Conservation (phyloP, 2,329 filamentous ascomycete species). For the Fusarium nygamai region DNA sequence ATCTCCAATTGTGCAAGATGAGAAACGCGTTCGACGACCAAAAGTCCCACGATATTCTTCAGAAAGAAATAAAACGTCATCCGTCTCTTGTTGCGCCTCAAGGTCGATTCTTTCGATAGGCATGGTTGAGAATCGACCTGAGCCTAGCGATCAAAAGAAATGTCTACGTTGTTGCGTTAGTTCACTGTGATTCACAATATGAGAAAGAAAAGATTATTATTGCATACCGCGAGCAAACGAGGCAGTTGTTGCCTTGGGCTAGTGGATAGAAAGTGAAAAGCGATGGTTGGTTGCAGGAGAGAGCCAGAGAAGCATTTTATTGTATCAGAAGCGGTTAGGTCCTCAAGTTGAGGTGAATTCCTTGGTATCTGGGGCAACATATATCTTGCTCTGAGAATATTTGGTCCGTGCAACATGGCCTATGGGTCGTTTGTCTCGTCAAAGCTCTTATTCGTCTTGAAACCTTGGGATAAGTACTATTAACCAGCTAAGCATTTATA, state of each 20-base stretch:
- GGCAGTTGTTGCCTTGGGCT: not conserved
- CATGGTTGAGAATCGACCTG: slow-evolving; percentile 9
- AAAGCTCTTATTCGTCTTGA: not conserved
- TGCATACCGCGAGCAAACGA: not conserved
- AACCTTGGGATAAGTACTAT: not conserved
- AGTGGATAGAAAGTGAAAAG: not conserved
- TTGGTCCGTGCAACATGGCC: not conserved
- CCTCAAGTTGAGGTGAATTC: not conserved
- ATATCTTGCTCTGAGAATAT: not conserved
- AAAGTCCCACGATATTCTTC: not conserved
- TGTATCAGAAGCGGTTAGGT: not conserved
- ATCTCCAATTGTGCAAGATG: slow-evolving; percentile 40
- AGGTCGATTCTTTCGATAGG: slow-evolving; percentile 1
- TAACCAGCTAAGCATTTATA: not conserved
- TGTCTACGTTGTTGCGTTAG: slow-evolving; percentile 10
- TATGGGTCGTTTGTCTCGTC: not conserved
- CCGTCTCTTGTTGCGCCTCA: slow-evolving; percentile 1
- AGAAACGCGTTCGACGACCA: slow-evolving; percentile 9
- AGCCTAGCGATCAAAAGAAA: not conserved
- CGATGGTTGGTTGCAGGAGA: not conserved
- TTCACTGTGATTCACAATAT: not conserved
- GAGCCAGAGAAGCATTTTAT: not conserved
- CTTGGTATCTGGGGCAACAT: not conserved
- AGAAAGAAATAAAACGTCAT: slow-evolving; percentile 32
- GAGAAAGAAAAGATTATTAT: not conserved